These are phyloP conservation scores for Achaetomium macrosporum DNA, from an alignment of 2,329 filamentous ascomycete genomes.

Conservation along the genomic window DNA sequence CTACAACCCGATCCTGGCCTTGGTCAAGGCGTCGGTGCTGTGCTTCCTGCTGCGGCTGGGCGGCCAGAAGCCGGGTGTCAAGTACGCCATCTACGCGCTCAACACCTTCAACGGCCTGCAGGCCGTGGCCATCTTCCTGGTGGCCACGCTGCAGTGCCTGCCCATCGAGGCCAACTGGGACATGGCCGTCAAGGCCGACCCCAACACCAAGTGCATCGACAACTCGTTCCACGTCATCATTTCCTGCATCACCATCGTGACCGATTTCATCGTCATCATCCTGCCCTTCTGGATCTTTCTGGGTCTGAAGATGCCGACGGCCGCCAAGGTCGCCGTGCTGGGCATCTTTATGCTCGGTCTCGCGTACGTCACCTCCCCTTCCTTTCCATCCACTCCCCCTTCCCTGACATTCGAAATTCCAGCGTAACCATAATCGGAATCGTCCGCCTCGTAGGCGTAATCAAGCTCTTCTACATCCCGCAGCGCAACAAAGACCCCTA, in stretches of 20 bases:
- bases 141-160: constrained; percentile 34
- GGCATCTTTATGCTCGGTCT: constrained; percentile 28
- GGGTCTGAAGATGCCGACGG: constrained; percentile 27
- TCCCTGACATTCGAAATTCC: neutral
- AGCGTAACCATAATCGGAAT: constrained; percentile 31
- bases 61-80: constrained; percentile 25
- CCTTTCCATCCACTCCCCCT: neutral
- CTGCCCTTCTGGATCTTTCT: constrained; percentile 35
- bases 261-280: constrained; percentile 37
- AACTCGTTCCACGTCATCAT: constrained; percentile 34
- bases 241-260: constrained; percentile 17
- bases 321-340: constrained; percentile 26
- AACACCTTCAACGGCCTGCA: constrained; percentile 26
- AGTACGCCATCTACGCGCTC: constrained; percentile 24
- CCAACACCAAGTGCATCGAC: constrained; percentile 27
- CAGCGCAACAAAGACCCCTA: constrained; percentile 22
- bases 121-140: constrained; percentile 28
- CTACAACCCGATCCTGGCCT: constrained; percentile 31
- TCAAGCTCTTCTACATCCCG: constrained; percentile 28
- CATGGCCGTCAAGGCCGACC: constrained; percentile 33
- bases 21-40: constrained; percentile 31
- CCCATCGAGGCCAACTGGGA: constrained; percentile 41
- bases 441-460: constrained; percentile 29
- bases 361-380: constrained; percentile 18
- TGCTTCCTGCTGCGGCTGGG: constrained; percentile 29